These are phyloP conservation scores for Quercus lobata DNA, from an alignment of 331 rosid species.

Conservation along the genomic window DNA sequence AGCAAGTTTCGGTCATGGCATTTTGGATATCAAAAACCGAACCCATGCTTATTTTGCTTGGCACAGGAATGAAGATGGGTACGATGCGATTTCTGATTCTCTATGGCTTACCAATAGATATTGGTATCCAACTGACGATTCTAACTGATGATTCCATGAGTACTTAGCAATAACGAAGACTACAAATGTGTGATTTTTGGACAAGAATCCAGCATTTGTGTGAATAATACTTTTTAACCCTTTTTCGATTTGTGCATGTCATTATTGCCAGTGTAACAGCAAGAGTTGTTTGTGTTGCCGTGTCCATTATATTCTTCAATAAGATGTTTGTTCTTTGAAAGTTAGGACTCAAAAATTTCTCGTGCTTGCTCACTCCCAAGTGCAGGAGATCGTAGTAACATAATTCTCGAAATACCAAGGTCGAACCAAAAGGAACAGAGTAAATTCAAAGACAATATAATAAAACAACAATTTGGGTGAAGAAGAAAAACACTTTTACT, in stretches of 20 bases:
- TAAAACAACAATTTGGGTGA: too few species aligned
- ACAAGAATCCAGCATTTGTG: conserved; percentile 20
- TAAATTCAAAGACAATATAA: too few species aligned
- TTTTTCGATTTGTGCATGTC: background rate
- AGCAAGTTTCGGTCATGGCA: conserved; percentile 84
- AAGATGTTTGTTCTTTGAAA: too few species aligned
- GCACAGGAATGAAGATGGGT: conserved; percentile 56
- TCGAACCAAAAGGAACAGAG: accelerated
- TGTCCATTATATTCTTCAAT: background rate
- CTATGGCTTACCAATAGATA: conserved; percentile 50
- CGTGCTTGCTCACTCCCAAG: too few species aligned
- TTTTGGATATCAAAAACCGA: conserved; percentile 70
- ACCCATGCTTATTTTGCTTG: conserved; percentile 75
- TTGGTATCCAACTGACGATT: conserved; percentile 60
- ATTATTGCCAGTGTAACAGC: background rate
- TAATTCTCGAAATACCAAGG: too few species aligned
- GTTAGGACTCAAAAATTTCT: too few species aligned
- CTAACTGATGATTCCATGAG: background rate
- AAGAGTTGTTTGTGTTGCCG: background rate
- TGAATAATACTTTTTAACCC: background rate
- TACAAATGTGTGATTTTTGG: background rate
- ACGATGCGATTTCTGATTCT: conserved; percentile 55
- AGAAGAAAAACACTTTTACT: too few species aligned
- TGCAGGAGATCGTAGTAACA: too few species aligned
- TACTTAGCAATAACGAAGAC: background rate